Evolutionary conservation across 352 stramenopile genomes (phyloP), one percentile per base, ranked within the genome.

Genomic region (Globisporangium barbulae): DNA sequence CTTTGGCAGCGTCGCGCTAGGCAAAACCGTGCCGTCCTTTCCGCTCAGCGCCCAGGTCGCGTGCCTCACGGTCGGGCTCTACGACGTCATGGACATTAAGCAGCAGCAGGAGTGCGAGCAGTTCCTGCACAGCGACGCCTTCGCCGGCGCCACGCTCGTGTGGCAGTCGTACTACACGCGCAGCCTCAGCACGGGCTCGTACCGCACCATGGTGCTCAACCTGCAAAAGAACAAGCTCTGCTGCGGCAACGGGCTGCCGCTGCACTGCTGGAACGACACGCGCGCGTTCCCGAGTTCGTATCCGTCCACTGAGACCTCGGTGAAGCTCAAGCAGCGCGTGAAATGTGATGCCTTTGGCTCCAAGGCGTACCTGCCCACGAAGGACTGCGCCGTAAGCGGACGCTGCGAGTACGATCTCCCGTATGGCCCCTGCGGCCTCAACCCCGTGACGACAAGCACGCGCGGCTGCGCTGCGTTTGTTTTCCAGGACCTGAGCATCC

Each of bases 91-190:
- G 53, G 64, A 64, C 1, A 56, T 68, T 12, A n/a, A 47, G 1
- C 49, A 73, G 25, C 80, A 85, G 49, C 48, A 61, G 9, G 64
- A 54, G 33, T 91, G 82, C 54, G 74, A 87, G 19, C 58, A 64
- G 19, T 91, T 89, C 57, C 73, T 78, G 57, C 71, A 63, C 41
- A 88, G 78, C 59, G 74, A 90, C 58, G 73, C 74, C 28, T 93
- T 90, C 33, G 79, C 76, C 0, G 82, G 84, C 49, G 72, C 75
- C 35, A 74, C 78, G 54, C 69, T 93, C 17, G 83, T 89, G 33
- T 93, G 84, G 84, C 81, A 91, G 50, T 76, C 78, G 21, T 93
- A 91, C 64, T 91, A 89, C 64, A 57, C 65, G 28, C 73, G 78
- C 60, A 90, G 80, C 59, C 45, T 77, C 22, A 61, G 58, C 25